Conservation (phyloP, 2,329 filamentous ascomycete species). For the Curvularia hawaiiensis region DNA sequence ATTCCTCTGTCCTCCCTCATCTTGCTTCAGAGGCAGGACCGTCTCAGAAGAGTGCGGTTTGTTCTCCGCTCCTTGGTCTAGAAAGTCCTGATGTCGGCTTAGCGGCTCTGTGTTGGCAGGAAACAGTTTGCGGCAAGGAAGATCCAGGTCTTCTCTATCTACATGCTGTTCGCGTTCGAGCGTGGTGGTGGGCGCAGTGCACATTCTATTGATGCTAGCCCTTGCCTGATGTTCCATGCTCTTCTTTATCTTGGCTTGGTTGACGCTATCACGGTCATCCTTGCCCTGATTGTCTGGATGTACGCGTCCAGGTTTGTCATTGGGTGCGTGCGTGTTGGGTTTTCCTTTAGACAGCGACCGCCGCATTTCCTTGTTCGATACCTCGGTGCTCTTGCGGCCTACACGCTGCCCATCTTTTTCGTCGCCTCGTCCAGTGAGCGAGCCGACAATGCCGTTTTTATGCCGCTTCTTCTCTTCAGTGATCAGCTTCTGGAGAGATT, state of each 20-base stretch:
- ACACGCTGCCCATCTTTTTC: conserved; percentile 37
- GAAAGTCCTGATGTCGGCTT: no score
- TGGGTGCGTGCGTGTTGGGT: conserved; percentile 16
- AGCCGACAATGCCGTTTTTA: conserved; percentile 31
- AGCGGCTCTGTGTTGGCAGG: neutral
- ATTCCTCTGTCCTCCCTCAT: neutral
- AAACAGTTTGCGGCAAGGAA: neutral
- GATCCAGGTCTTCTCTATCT: conserved; percentile 8
- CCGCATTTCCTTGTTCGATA: conserved; percentile 6
- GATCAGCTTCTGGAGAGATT: conserved; percentile 30
- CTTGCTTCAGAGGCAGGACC: neutral
- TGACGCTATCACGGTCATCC: conserved; percentile 13
- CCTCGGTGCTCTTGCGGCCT: conserved; percentile 33
- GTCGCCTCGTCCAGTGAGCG: conserved; percentile 31
- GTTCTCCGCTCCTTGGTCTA: neutral
- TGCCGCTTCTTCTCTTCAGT: conserved; percentile 33
- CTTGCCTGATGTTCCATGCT: conserved; percentile 8
- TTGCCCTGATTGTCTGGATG: conserved; percentile 6
- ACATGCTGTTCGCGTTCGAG: conserved; percentile 11
- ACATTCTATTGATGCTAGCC: conserved; percentile 26
- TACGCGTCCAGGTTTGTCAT: conserved; percentile 13
- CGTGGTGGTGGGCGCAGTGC: conserved; percentile 24
- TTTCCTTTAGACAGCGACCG: conserved; percentile 13
- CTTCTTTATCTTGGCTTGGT: neutral
- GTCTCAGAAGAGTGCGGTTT: neutral